Conservation (phyloP, 2,329 filamentous ascomycete species). For the Sporothrix pallida region DNA sequence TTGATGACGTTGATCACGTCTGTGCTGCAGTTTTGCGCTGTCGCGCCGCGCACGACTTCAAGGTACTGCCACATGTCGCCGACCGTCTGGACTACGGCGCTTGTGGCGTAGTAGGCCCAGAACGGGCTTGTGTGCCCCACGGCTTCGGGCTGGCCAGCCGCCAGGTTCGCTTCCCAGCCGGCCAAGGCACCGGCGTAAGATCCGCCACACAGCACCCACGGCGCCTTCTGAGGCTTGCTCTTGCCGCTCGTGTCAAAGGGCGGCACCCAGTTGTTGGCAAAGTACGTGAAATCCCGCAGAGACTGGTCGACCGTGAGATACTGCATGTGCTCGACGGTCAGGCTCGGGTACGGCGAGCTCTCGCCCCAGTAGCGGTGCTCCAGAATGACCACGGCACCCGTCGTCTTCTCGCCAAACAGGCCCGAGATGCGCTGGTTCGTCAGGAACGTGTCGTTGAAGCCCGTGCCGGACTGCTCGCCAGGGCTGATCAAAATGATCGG, state of each 20-base stretch:
- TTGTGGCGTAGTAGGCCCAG: constrained; percentile 63
- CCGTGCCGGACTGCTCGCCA: constrained; percentile 43
- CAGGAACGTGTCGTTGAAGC: constrained; percentile 35
- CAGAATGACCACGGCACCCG: constrained; percentile 49
- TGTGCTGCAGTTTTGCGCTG: constrained; percentile 61
- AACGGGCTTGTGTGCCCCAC: constrained; percentile 42
- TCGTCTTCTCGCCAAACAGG: constrained; percentile 48
- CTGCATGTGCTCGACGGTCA: constrained; percentile 47
- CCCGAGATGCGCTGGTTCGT: constrained; percentile 61
- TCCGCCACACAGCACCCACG: constrained; percentile 62
- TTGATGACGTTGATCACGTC: constrained; percentile 57
- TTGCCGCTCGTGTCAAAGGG: constrained; percentile 55
- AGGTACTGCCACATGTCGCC: constrained; percentile 62
- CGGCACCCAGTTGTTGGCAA: constrained; percentile 53
- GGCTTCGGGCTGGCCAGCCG: background rate
- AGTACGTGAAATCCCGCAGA: constrained; percentile 50
- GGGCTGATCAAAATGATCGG: constrained; percentile 50
- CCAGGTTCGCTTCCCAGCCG: constrained; percentile 41
- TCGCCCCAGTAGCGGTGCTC: constrained; percentile 54
- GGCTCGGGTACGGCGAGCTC: constrained; percentile 46
- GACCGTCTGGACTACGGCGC: constrained; percentile 60
- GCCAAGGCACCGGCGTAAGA: constrained; percentile 62
- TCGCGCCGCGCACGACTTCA: constrained; percentile 49
- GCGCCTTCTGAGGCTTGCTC: constrained; percentile 54
- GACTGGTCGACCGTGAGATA: constrained; percentile 51